Conservation (phyloP, 78 protist genomes). For the Dictyostelium citrinum region DNA sequence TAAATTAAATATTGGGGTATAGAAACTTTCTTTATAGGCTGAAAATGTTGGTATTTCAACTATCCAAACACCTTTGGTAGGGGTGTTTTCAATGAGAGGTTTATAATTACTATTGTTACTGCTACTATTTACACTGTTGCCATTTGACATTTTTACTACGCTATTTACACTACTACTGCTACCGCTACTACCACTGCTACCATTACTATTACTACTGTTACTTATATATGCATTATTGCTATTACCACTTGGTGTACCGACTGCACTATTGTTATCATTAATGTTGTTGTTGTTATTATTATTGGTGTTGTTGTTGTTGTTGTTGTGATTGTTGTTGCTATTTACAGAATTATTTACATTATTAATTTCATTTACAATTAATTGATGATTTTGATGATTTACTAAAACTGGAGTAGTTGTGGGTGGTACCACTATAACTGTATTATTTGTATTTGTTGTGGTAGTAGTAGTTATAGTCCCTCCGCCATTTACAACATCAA, state of each 20-base stretch:
- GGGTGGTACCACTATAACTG: not conserved
- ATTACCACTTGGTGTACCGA: constrained; percentile 20
- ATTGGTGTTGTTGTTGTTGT: not conserved
- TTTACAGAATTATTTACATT: not conserved
- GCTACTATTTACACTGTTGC: not conserved
- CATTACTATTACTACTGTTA: not conserved
- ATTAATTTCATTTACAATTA: not conserved
- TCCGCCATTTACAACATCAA: not conserved
- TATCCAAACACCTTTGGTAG: constrained; percentile 40
- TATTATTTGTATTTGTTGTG: not conserved
- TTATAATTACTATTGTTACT: not conserved
- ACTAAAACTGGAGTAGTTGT: not conserved
- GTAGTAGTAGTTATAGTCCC: not conserved
- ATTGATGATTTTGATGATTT: not conserved
- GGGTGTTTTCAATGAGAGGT: not conserved
- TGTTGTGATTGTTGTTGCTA: not conserved
- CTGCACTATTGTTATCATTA: not conserved
- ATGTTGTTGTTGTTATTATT: not conserved
- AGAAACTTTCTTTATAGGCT: constrained; percentile 46
- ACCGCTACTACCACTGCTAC: not conserved
- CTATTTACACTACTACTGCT: not conserved
- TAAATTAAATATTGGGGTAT: constrained; percentile 49
- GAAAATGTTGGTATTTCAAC: constrained; percentile 48
- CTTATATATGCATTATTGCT: constrained; percentile 1
- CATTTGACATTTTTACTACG: not conserved